Conservation (phyloP, 2,329 filamentous ascomycete genomes). For the Lachnellula hyalina region DNA sequence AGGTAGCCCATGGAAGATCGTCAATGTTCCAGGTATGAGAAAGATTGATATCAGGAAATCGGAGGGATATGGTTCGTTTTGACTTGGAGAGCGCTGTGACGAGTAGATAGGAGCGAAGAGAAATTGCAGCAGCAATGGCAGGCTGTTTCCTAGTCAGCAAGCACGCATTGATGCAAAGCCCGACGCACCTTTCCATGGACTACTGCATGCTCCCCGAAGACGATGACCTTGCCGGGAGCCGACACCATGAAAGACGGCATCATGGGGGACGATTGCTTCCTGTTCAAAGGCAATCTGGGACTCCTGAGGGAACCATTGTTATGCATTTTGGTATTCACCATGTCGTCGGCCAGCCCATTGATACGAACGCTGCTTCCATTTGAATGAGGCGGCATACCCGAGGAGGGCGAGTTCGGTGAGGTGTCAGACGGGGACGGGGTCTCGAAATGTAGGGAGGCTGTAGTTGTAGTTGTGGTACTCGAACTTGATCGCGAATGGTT, state of each 20-base stretch:
- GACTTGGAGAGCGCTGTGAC: constrained; percentile 93
- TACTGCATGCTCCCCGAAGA: constrained; percentile 97
- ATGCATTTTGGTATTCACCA: constrained; percentile 21
- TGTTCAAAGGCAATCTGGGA: constrained; percentile 28
- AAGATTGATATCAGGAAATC: constrained; percentile 86
- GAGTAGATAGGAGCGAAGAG: constrained; percentile 90
- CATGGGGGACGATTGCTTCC: constrained; percentile 60
- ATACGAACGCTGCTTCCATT: constrained; percentile 9
- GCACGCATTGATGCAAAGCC: constrained; percentile 1
- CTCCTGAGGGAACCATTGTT: constrained; percentile 20
- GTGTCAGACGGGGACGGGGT: constrained; percentile 24
- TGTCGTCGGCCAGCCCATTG: constrained; percentile 11
- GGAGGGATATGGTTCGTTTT: constrained; percentile 77
- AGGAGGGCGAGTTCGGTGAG: constrained; percentile 14
- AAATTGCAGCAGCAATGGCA: constrained; percentile 91
- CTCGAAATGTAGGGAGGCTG: constrained; percentile 15
- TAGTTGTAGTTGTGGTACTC: constrained; percentile 22
- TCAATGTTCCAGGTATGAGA: constrained; percentile 93
- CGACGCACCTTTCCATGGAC: constrained; percentile 79
- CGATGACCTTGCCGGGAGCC: constrained; percentile 95
- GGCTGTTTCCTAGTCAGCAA: constrained; percentile 44
- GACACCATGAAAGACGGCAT: constrained; percentile 96
- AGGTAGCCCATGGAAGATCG: constrained; percentile 78
- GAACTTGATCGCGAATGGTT: constrained; percentile 17
- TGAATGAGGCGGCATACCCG: constrained; percentile 16